Evolutionary conservation across 2,329 filamentous ascomycete genomes (phyloP).

Genomic region (Alternaria incomplexa): DNA sequence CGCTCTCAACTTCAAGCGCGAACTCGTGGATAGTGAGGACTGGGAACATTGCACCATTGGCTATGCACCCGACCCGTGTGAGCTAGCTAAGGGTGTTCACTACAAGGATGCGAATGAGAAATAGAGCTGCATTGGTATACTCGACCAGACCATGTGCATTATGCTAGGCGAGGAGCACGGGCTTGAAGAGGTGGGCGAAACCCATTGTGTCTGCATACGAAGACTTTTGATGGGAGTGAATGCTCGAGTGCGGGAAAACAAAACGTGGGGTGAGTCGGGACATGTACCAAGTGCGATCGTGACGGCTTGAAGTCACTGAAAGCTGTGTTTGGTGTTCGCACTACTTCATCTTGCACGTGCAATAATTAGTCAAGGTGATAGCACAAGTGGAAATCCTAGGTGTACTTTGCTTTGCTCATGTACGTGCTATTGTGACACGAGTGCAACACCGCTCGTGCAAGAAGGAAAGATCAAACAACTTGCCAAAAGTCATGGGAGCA

Average conservation of each 20-base stretch:
- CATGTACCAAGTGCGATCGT: neutral
- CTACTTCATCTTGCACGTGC: neutral
- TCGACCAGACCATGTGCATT: neutral
- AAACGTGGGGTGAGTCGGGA: neutral
- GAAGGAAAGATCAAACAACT: neutral
- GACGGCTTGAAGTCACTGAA: neutral
- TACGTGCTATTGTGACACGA: neutral
- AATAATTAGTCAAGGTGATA: neutral
- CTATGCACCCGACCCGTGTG: constrained; percentile 54
- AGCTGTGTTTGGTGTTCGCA: neutral
- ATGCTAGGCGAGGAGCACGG: neutral
- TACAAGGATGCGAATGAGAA: constrained; percentile 29
- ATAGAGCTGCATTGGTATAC: neutral
- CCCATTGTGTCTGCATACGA: neutral
- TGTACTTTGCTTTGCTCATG: neutral
- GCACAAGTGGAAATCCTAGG: neutral
- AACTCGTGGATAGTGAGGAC: constrained; percentile 49
- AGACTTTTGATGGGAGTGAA: neutral
- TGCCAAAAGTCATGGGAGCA: neutral
- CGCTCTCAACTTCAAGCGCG: constrained; percentile 53
- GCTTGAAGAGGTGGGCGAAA: neutral
- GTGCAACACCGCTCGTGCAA: neutral
- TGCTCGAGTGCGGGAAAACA: neutral
- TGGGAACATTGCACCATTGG: constrained; percentile 56
- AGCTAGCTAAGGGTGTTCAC: constrained; percentile 34